These are phyloP conservation scores for Pascua guehoae DNA, from an alignment of 1,284 basidiomycete species.

Conservation along the genomic window DNA sequence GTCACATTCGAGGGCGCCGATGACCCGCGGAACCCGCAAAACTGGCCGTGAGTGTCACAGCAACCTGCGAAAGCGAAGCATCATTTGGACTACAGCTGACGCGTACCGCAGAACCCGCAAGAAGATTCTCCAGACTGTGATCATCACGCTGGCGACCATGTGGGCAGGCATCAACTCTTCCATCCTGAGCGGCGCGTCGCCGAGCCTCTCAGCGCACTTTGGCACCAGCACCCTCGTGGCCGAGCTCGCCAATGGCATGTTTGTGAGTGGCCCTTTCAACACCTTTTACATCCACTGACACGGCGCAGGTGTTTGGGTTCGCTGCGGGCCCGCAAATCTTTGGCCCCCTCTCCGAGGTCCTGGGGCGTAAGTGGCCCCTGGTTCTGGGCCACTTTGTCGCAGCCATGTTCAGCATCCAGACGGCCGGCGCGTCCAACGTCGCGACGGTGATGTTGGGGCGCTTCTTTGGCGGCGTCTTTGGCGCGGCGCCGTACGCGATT, in stretches of 20 bases:
- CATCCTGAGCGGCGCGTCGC: constrained; percentile 10
- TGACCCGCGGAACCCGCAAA: constrained; percentile 63
- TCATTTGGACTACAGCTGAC: not conserved
- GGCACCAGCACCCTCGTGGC: constrained; percentile 14
- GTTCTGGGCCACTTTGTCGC: constrained; percentile 26
- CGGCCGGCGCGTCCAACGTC: constrained; percentile 56
- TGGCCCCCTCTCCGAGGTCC: constrained; percentile 60
- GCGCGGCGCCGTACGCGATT: constrained; percentile 20
- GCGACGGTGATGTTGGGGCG: constrained; percentile 65
- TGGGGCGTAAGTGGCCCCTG: constrained; percentile 44
- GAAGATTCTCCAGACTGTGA: constrained; percentile 15
- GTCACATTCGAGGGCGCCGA: constrained; percentile 63
- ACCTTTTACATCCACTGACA: not conserved
- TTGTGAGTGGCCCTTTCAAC: constrained; percentile 5
- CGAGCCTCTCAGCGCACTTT: constrained; percentile 7
- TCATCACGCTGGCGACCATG: constrained; percentile 21
- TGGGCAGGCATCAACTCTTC: constrained; percentile 19
- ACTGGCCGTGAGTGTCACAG: constrained; percentile 55
- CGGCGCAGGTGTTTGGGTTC: constrained; percentile 21
- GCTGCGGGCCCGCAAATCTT: constrained; percentile 58
- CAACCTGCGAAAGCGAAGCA: no score
- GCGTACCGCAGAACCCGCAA: constrained; percentile 2
- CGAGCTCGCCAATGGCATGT: constrained; percentile 21
- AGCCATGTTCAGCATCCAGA: constrained; percentile 37
- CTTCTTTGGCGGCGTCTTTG: constrained; percentile 58